Conservation (phyloP, 352 stramenopile genomes). For the Phytophthora megakarya region DNA sequence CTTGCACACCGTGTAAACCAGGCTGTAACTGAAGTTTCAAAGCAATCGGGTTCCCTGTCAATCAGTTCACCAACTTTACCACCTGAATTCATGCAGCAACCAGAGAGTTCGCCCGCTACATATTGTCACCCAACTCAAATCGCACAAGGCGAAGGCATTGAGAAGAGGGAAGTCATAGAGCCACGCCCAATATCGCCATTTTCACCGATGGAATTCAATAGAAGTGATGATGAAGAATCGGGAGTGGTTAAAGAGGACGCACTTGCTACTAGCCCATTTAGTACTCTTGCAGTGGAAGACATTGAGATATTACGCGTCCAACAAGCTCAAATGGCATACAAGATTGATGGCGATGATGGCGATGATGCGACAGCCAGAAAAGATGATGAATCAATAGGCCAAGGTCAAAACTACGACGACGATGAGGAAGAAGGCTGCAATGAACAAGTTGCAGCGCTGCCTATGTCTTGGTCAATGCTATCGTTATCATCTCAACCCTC, state of each 20-base stretch:
- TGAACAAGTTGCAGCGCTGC: slow-evolving; percentile 46
- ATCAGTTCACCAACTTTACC: not conserved
- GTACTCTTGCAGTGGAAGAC: slow-evolving; percentile 30
- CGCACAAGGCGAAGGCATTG: not conserved
- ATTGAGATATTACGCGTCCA: slow-evolving; percentile 29
- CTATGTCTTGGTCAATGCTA: slow-evolving; percentile 65
- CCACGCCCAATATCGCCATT: not conserved
- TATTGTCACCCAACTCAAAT: not conserved
- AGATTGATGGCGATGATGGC: slow-evolving; percentile 3
- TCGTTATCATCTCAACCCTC: slow-evolving; percentile 58
- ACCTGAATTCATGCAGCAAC: not conserved
- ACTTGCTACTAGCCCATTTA: slow-evolving; percentile 27
- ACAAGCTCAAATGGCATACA: slow-evolving; percentile 22
- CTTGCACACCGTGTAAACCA: slow-evolving; percentile 69
- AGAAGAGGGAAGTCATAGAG: slow-evolving; percentile 1
- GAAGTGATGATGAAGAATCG: slow-evolving; percentile 13
- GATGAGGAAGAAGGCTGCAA: slow-evolving; percentile 36
- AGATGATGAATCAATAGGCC: slow-evolving; percentile 10
- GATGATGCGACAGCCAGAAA: slow-evolving; percentile 1
- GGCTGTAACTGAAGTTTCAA: slow-evolving; percentile 48
- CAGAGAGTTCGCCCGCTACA: not conserved
- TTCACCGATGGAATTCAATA: slow-evolving; percentile 10
- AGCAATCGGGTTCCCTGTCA: slow-evolving; percentile 22
- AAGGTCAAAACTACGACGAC: slow-evolving; percentile 23
- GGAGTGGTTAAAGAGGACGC: not conserved